Conservation (phyloP, 495 filamentous ascomycete species). For the Neurospora discreta region DNA sequence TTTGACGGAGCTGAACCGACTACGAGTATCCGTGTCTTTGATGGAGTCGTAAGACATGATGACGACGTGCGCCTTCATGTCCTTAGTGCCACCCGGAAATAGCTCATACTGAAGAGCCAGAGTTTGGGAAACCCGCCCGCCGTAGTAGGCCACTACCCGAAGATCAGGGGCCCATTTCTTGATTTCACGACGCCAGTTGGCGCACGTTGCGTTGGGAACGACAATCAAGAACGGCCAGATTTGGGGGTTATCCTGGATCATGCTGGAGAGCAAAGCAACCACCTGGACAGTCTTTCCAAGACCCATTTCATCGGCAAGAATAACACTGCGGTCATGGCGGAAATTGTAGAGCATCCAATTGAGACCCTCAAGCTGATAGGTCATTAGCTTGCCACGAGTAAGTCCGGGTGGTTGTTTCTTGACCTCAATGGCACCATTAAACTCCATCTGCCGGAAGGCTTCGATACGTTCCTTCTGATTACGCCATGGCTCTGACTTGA, state of each 20-base stretch:
- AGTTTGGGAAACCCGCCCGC: constrained; percentile 55
- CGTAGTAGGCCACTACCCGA: constrained; percentile 85
- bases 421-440: constrained; percentile 52
- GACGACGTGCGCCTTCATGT: constrained; percentile 77
- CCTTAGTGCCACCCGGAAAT: constrained; percentile 44
- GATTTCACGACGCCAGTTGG: constrained; percentile 96
- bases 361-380: constrained; percentile 84
- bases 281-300: constrained; percentile 97
- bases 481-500: constrained; percentile 41
- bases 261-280: constrained; percentile 65
- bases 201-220: constrained; percentile 86
- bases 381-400: constrained; percentile 73
- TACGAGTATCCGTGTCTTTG: constrained; percentile 50
- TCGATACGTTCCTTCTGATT: constrained; percentile 51
- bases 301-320: constrained; percentile 98
- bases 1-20: constrained; percentile 51
- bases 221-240: constrained; percentile 92
- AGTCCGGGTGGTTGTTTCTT: constrained; percentile 64
- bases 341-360: constrained; percentile 98
- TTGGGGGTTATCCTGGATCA: constrained; percentile 61
- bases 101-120: constrained; percentile 72
- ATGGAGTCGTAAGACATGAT: constrained; percentile 92
- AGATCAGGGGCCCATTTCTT: constrained; percentile 84
- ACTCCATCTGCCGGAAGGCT: constrained; percentile 50
- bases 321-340: constrained; percentile 68